These are phyloP conservation scores for Corylus avellana DNA, from an alignment of 306 rosid genomes.

Conservation along the genomic window DNA sequence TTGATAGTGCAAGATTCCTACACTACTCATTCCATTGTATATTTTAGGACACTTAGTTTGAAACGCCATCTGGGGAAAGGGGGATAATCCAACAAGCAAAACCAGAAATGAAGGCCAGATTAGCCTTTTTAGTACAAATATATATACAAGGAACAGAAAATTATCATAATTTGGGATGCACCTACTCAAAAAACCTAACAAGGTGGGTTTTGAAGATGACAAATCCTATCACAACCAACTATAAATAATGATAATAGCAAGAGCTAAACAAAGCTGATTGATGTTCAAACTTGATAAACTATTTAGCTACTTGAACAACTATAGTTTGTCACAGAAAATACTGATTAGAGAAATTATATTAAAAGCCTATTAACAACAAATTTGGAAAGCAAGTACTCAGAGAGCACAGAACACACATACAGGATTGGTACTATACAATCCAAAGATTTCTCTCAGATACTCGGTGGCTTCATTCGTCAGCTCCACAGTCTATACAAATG, in stretches of 20 bases:
- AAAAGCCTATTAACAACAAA: slow-evolving; percentile 6
- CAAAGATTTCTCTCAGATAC: slow-evolving; percentile 75
- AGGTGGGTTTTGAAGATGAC: slow-evolving; percentile 26
- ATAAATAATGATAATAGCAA: not conserved
- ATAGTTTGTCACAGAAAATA: not conserved
- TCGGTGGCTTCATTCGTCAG: slow-evolving; percentile 90
- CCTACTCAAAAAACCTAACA: slow-evolving; percentile 39
- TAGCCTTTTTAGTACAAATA: slow-evolving; percentile 26
- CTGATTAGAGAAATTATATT: not conserved
- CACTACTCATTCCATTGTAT: slow-evolving; percentile 1
- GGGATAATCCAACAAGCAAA: slow-evolving; percentile 2
- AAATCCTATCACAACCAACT: slow-evolving; percentile 25
- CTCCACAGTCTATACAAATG: slow-evolving; percentile 85
- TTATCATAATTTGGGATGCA: not conserved
- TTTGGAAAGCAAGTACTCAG: slow-evolving; percentile 2
- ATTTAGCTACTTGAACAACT: slow-evolving; percentile 11
- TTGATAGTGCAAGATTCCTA: not conserved
- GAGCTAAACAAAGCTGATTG: not conserved
- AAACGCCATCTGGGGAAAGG: not conserved
- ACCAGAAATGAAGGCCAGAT: slow-evolving; percentile 7
- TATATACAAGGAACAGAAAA: slow-evolving; percentile 1
- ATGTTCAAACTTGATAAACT: slow-evolving; percentile 28
- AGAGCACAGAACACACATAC: slow-evolving; percentile 50
- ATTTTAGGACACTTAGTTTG: not conserved
- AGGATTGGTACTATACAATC: slow-evolving; percentile 61